phyloP scores from a whole-genome alignment of 768 basidiomycete species.

The Rubroboletus satanas region DNA sequence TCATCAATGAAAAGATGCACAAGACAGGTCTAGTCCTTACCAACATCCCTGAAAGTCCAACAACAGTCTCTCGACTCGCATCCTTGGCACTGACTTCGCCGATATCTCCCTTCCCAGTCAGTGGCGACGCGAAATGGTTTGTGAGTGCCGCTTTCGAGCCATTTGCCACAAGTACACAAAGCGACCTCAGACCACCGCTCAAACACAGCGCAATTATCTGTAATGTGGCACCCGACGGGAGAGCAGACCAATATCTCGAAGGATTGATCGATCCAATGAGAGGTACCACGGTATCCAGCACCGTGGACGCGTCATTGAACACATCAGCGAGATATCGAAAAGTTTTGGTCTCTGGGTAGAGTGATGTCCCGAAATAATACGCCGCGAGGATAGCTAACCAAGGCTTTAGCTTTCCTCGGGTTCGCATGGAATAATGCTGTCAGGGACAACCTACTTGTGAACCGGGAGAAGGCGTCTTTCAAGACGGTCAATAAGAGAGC shows the following conservation, averaged over 20 bases:
- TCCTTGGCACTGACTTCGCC: slow-evolving; percentile 74
- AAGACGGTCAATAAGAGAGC: slow-evolving; percentile 62
- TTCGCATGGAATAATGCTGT: background rate
- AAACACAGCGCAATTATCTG: slow-evolving; percentile 52
- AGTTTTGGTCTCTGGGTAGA: slow-evolving; percentile 67
- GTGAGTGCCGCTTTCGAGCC: slow-evolving; percentile 70
- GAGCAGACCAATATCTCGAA: slow-evolving; percentile 33
- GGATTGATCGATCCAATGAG: slow-evolving; percentile 36
- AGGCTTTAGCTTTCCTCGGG: background rate
- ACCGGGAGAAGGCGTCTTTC: slow-evolving; percentile 59
- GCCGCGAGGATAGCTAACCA: slow-evolving; percentile 57
- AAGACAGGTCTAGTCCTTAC: slow-evolving; percentile 34
- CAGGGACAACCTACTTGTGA: slow-evolving; percentile 48
- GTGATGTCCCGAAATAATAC: slow-evolving; percentile 57
- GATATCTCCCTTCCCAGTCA: slow-evolving; percentile 52
- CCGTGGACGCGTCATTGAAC: slow-evolving; percentile 56
- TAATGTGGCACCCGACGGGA: slow-evolving; percentile 30
- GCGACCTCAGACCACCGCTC: slow-evolving; percentile 53
- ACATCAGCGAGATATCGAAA: slow-evolving; percentile 67
- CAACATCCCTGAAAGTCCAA: slow-evolving; percentile 64
- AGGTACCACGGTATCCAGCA: slow-evolving; percentile 60
- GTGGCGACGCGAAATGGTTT: slow-evolving; percentile 58
- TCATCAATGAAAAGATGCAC: background rate
- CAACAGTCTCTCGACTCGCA: slow-evolving; percentile 65
- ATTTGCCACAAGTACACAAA: slow-evolving; percentile 62